Base-by-base conservation (phyloP, 495 filamentous ascomycete genomes). In the Gamarada debralockiae region DNA sequence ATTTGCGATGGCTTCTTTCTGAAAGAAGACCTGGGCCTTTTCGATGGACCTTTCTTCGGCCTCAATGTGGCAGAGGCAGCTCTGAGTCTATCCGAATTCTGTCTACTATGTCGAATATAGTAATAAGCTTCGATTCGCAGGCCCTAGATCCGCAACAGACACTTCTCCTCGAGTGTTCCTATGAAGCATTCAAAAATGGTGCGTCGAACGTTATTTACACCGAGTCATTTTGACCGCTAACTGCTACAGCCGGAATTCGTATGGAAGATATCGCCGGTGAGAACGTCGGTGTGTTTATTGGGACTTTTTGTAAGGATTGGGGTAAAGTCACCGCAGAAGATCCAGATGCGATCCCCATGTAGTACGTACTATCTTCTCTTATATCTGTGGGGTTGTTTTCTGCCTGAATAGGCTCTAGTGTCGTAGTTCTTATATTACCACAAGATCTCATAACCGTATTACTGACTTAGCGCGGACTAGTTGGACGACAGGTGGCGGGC, bases 41-140 rank as follows among this genome's bases (percentile, higher is more conserved):
- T 52, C 23, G 80, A 84, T 49, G 70, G 76, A 40, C 55, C 63
- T 9, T 80, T 86, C 56, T 85, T 84, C 68, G 75, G 73, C 57
- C 72, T 84, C 54, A 66, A 68, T 1, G 67, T 71, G 1, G 81
- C 84, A 48, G 81, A 80, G 9, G 70, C 66, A 27, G 81, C 81
- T 73, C 31, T 79, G 37, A 39, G 18, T 6, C 18, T n/a, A 6
- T 39, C 37, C 18, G 6, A 6, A 39, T 5, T n/a, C 37, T 3
- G 14, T 34, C n/a, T n/a, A 8, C 31, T 34, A n/a, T 5, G n/a
- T 7, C 37, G n/a, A 14, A n/a, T 5, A 14, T 20, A 3, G 37
- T 20, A 15, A 7, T 15, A 6, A 39, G 4, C 4, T 39, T 4
- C 10, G 4, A 39, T 39, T 4, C 10, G 9, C 21, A 45, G 17